phyloP scores from a whole-genome alignment of 2,329 filamentous ascomycete species.

The Chaetothyriales sp. region DNA sequence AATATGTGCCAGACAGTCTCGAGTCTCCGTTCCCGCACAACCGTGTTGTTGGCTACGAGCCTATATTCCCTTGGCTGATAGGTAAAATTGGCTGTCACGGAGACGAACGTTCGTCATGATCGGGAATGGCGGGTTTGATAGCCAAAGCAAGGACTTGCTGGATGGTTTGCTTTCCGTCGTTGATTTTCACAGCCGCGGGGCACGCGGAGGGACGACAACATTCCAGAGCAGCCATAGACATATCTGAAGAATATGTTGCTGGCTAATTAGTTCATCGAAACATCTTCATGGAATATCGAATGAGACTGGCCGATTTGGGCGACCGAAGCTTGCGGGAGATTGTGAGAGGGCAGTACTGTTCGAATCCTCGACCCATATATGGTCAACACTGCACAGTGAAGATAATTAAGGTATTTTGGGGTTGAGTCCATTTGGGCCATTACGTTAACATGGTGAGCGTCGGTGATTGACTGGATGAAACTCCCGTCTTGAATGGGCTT shows the following conservation, averaged over 20 bases:
- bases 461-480: neutral
- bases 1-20: no score
- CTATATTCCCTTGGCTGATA: neutral
- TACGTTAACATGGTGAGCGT: neutral
- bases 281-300: neutral
- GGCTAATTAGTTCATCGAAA: constrained; percentile 1
- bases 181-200: constrained; percentile 3
- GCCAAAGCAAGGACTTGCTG: no score
- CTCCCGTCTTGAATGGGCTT: neutral
- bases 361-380: no score
- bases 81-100: neutral
- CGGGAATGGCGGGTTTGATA: neutral
- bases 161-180: no score
- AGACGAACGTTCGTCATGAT: neutral
- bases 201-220: constrained; percentile 9
- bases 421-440: neutral
- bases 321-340: no score
- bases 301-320: no score
- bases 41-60: neutral
- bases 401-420: no score
- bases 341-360: no score
- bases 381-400: no score
- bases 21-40: no score
- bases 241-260: constrained; percentile 10
- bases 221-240: constrained; percentile 10